Evolutionary conservation across 2,329 filamentous ascomycete genomes (phyloP), one percentile per base, ranked within the genome.

Genomic region (Cercospora sojina): DNA sequence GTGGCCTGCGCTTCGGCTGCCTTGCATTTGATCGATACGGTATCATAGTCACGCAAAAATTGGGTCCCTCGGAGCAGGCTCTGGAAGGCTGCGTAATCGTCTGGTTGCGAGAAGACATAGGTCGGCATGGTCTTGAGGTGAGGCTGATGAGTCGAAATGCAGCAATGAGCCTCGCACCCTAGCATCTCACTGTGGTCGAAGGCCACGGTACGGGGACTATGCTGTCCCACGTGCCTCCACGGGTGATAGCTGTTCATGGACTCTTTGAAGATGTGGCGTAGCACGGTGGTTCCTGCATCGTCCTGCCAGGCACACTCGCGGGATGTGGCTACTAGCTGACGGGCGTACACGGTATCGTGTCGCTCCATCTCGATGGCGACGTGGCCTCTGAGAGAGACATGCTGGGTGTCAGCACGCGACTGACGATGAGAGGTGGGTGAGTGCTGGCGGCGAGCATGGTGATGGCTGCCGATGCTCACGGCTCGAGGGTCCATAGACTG

Each of bases 361-460:
- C 55, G 23, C 16, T 58, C 55, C 55, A 58, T 31, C 31, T 58
- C 55, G 18, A 58, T 58, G 23, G 16, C 55, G 20, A 58, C 55
- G 8, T 35, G 4, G 55, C 55, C 27, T 12, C 47, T 10, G 18
- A 51, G 13, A 51, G 47, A 51, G 18, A 51, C 47, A 51, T 51
- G 47, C 18, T 51, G 47, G 9, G 47, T 20, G 5, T 20, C 18
- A 5, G 47, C 47, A 16, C 18, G 47, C 18, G 18, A 51, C 2
- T 51, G 47, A 3, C 23, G 47, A 16, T 51, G 47, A 23, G 47
- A 51, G 6, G 8, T 23, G 9, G 12, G 18, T 51, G 18, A 25
- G 47, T 20, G 5, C 12, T 51, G 47, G 13, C 35, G 35, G 35
- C 35, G 35, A 38, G 35, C 35, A 38, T 38, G 35, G 35, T 38